Percentiles rank a stretch among this genome's conserved stretches.
Evolutionary conservation across 352 stramenopile species (phyloP).

Genomic region (Phytophthora quininea): DNA sequence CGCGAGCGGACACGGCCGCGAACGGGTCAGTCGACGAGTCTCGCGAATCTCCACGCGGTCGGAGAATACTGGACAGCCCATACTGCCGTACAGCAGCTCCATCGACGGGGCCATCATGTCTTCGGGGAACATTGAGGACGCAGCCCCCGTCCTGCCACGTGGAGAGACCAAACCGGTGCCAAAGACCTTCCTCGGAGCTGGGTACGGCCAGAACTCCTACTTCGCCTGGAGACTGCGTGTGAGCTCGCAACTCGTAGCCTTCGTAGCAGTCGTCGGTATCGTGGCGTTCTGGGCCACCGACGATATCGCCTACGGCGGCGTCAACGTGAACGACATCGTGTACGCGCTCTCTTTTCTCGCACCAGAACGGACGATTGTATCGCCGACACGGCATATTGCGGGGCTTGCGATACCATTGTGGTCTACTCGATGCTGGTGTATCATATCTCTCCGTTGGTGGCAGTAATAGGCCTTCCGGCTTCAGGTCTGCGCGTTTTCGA

Average conservation of each 20-base stretch:
- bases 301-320: conserved; percentile 46
- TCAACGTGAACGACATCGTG: conserved; percentile 51
- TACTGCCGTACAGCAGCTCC: conserved; percentile 25
- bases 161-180: conserved; percentile 50
- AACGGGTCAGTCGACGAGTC: conserved; percentile 29
- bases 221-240: conserved; percentile 71
- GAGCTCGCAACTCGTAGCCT: conserved; percentile 48
- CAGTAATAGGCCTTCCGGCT: conserved; percentile 72
- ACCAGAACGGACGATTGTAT: conserved; percentile 31
- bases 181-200: conserved; percentile 45
- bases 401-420: conserved; percentile 65
- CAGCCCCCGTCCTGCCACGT: conserved; percentile 19
- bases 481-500: conserved; percentile 70
- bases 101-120: conserved; percentile 29
- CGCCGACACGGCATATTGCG: conserved; percentile 40
- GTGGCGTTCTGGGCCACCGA: conserved; percentile 49
- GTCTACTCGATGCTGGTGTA: conserved; percentile 75
- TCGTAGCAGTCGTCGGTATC: conserved; percentile 51
- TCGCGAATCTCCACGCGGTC: conserved; percentile 8
- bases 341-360: conserved; percentile 53
- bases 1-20: conserved; percentile 28
- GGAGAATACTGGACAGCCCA: conserved; percentile 22
- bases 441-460: conserved; percentile 56
- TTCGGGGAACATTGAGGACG: conserved; percentile 22
- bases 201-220: conserved; percentile 80